Percentiles rank a stretch among this genome's conserved stretches.
Conservation (phyloP, 2,329 filamentous ascomycete species). For the Diaporthe australafricana region DNA sequence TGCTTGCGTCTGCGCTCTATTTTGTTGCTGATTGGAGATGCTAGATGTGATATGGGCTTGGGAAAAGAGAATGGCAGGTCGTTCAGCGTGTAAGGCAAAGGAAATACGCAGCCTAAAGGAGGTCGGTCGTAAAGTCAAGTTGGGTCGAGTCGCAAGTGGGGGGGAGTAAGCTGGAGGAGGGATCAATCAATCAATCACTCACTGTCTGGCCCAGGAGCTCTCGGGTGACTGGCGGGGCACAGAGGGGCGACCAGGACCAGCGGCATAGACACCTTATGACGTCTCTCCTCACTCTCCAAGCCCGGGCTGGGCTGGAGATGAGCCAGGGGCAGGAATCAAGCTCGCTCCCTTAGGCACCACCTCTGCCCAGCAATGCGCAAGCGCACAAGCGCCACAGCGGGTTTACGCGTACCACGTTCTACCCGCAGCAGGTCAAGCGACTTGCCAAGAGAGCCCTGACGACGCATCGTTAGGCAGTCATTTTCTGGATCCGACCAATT, state of each 20-base stretch:
- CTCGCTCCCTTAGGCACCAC: neutral
- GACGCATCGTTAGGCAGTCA: constrained; percentile 28
- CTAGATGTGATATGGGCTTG: constrained; percentile 28
- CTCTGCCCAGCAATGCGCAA: constrained; percentile 11
- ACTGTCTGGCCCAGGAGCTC: neutral
- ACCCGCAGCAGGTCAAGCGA: constrained; percentile 9
- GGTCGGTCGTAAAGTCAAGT: constrained; percentile 3
- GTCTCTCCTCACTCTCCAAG: constrained; percentile 8
- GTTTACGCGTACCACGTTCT: constrained; percentile 19
- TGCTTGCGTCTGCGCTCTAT: constrained; percentile 9
- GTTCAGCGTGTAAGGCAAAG: neutral
- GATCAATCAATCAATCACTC: constrained; percentile 24
- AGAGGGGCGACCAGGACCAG: neutral
- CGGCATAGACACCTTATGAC: constrained; percentile 18
- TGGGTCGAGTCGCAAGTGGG: constrained; percentile 20
- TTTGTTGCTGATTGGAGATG: constrained; percentile 1
- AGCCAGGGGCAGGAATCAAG: constrained; percentile 24
- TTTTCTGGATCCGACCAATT: neutral
- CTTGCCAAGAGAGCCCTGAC: constrained; percentile 21
- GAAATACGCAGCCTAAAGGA: constrained; percentile 19
- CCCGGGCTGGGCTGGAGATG: neutral
- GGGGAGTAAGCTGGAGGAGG: neutral
- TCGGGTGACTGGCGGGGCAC: constrained; percentile 26
- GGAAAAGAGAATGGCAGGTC: constrained; percentile 29
- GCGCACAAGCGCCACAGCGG: constrained; percentile 7